Percentiles rank a stretch among this genome's conserved stretches.
Evolutionary conservation across 73 alveolate genomes (phyloP).

Genomic region (Paramecium bursaria): DNA sequence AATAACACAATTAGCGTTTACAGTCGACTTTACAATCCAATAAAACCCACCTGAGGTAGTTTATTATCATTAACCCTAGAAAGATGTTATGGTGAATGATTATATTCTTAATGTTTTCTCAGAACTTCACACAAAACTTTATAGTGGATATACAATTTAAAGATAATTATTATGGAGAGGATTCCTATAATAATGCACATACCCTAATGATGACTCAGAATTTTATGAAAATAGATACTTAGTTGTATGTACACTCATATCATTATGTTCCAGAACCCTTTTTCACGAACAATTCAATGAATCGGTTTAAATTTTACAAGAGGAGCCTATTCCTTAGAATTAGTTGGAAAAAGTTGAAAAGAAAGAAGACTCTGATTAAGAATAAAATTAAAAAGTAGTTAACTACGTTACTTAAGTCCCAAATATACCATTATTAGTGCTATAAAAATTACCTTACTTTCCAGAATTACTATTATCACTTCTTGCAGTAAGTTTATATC

Average conservation of each 20-base stretch:
- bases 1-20: background rate
- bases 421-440: conserved; percentile 19
- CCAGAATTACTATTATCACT: conserved; percentile 32
- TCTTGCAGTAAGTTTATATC: background rate
- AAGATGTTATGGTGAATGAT: conserved; percentile 1
- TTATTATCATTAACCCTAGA: conserved; percentile 2
- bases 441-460: conserved; percentile 5
- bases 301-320: no score
- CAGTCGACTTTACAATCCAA: conserved; percentile 27
- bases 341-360: background rate
- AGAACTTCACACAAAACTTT: background rate
- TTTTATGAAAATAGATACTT: conserved; percentile 49
- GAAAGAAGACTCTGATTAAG: background rate
- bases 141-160: background rate
- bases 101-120: background rate
- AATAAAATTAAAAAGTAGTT: background rate
- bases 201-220: conserved; percentile 11
- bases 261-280: background rate
- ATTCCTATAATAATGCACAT: background rate
- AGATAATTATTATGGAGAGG: conserved; percentile 17
- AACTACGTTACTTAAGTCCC: background rate
- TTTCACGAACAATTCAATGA: no score
- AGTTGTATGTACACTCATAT: background rate
- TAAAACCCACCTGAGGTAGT: background rate
- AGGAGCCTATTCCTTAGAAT: no score